These are phyloP conservation scores for Alternaria rosae DNA, from an alignment of 2,329 filamentous ascomycete genomes.

Conservation along the genomic window DNA sequence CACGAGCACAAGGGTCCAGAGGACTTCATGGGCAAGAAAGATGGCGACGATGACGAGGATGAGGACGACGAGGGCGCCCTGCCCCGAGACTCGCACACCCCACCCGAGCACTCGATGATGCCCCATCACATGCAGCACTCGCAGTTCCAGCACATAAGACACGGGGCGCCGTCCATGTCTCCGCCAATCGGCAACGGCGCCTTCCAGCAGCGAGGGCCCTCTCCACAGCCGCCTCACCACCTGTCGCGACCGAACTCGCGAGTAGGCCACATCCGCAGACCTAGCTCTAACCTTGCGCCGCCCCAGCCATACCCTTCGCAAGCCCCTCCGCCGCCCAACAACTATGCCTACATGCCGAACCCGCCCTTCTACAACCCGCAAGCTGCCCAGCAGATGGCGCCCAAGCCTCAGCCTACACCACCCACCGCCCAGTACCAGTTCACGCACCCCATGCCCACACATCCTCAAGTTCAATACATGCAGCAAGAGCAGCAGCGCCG, in stretches of 20 bases:
- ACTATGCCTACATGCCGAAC: conserved; percentile 84
- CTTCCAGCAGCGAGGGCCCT: conserved; percentile 76
- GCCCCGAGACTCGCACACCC: conserved; percentile 69
- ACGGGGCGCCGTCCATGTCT: conserved; percentile 83
- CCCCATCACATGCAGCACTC: conserved; percentile 59
- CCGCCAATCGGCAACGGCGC: conserved; percentile 81
- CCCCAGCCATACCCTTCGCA: conserved; percentile 69
- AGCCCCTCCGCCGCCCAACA: conserved; percentile 68
- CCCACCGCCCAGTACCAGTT: conserved; percentile 55
- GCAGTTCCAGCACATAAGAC: conserved; percentile 79
- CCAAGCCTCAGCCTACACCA: conserved; percentile 48
- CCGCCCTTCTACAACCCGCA: conserved; percentile 83
- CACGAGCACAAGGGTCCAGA: conserved; percentile 96
- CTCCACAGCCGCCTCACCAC: conserved; percentile 75
- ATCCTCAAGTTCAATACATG: conserved; percentile 68
- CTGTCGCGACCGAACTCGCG: conserved; percentile 81
- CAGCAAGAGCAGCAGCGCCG: conserved; percentile 79
- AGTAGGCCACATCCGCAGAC: conserved; percentile 73
- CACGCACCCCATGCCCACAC: conserved; percentile 52
- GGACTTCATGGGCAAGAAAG: conserved; percentile 84
- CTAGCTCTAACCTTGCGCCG: conserved; percentile 75
- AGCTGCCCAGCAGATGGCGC: conserved; percentile 58
- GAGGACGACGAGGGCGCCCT: conserved; percentile 76
- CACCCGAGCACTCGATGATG: conserved; percentile 68
- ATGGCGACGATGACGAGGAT: conserved; percentile 80